These are phyloP conservation scores for Vigna unguiculata DNA, from an alignment of 306 rosid species.

Conservation along the genomic window DNA sequence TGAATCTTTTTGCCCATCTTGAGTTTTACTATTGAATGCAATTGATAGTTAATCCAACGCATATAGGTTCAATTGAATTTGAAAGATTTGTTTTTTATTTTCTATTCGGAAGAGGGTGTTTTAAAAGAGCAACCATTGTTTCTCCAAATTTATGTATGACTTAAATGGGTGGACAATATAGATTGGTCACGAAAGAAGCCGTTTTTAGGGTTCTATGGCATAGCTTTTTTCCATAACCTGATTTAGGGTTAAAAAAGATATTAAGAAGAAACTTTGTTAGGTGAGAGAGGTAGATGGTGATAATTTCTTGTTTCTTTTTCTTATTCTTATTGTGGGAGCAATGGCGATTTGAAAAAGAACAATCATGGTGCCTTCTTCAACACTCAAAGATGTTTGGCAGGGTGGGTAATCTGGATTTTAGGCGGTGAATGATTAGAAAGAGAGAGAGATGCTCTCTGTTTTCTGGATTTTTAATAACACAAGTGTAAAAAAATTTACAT, in stretches of 20 bases:
- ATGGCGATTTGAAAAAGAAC: slow-evolving; percentile 18
- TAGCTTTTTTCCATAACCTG: neutral
- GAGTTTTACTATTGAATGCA: neutral
- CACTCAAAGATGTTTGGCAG: slow-evolving; percentile 46
- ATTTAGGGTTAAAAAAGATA: too few relatives aligned
- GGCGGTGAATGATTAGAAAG: slow-evolving; percentile 41
- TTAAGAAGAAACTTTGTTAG: slow-evolving; percentile 34
- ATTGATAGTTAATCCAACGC: neutral
- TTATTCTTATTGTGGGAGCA: neutral
- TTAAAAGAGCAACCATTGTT: neutral
- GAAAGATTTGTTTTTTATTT: neutral
- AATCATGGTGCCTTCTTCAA: slow-evolving; percentile 49
- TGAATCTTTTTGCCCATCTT: neutral
- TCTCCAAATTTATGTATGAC: neutral
- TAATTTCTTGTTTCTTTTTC: slow-evolving; percentile 25
- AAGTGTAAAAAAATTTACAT: too few relatives aligned
- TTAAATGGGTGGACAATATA: neutral
- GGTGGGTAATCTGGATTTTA: slow-evolving; percentile 28
- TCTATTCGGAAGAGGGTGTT: neutral
- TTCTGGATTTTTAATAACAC: neutral
- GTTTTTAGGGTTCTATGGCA: neutral
- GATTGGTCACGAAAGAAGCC: neutral
- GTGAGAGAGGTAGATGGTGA: slow-evolving; percentile 40
- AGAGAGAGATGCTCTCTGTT: slow-evolving; percentile 14
- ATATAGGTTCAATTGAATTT: neutral